Evolutionary conservation across 75 land plant genomes (phyloP).

Genomic region (Larix kaempferi): DNA sequence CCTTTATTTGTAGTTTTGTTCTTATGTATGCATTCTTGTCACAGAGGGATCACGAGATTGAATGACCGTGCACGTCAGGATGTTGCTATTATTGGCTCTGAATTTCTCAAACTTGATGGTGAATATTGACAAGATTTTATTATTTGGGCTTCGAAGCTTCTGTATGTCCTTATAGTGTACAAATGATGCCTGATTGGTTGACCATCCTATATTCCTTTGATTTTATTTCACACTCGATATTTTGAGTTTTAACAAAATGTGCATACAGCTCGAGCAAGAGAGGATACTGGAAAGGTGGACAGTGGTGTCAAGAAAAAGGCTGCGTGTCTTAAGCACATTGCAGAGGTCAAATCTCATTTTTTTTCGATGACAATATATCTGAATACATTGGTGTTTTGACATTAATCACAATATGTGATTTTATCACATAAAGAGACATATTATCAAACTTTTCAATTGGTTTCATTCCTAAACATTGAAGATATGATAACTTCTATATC

Average conservation of each 20-base stretch:
- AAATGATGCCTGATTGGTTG: not conserved
- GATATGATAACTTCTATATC: constrained; percentile 1
- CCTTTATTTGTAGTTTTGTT: not conserved
- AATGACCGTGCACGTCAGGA: constrained; percentile 95
- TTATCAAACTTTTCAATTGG: not conserved
- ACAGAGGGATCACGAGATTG: constrained; percentile 77
- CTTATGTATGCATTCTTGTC: not conserved
- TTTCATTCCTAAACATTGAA: not conserved
- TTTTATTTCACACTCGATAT: not conserved
- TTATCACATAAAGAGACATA: not conserved
- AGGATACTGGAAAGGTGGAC: constrained; percentile 90
- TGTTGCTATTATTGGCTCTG: constrained; percentile 80
- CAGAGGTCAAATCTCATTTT: constrained; percentile 41
- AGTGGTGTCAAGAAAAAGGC: constrained; percentile 71
- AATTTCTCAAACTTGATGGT: constrained; percentile 96
- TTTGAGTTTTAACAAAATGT: not conserved
- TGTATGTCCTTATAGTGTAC: constrained; percentile 1
- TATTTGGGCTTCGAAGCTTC: not conserved
- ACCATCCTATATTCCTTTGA: not conserved
- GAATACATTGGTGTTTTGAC: not conserved
- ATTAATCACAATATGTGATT: not conserved
- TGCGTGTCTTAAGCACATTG: constrained; percentile 59
- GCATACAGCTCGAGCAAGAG: constrained; percentile 88
- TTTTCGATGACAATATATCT: not conserved
- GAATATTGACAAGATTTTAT: constrained; percentile 3